These are phyloP conservation scores for Rosa multiflora DNA, from an alignment of 306 rosid genomes.

Conservation along the genomic window DNA sequence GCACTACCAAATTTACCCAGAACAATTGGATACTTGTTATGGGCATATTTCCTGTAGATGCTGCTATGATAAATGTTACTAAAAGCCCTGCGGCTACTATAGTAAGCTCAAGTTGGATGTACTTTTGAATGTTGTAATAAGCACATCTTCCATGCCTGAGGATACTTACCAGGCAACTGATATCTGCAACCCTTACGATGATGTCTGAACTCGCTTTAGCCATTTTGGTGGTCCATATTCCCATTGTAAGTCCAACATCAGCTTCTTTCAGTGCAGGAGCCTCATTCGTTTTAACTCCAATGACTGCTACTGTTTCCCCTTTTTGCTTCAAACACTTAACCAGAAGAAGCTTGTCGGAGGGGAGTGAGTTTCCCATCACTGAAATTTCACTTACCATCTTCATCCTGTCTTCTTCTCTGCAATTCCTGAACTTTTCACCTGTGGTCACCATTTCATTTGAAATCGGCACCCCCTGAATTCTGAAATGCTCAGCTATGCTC, in stretches of 20 bases:
- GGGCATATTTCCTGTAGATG: neutral
- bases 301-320: constrained; percentile 3
- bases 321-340: constrained; percentile 13
- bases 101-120: constrained; percentile 12
- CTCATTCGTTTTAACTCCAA: constrained; percentile 1
- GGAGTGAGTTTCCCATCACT: neutral
- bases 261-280: constrained; percentile 17
- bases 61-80: neutral
- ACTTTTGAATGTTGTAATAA: constrained; percentile 23
- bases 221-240: neutral
- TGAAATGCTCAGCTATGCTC: neutral
- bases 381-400: neutral
- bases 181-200: neutral
- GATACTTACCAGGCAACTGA: neutral
- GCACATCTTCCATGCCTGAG: constrained; percentile 2
- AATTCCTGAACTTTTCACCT: neutral
- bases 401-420: neutral
- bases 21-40: neutral
- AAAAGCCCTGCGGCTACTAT: neutral
- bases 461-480: neutral
- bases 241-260: constrained; percentile 12
- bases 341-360: constrained; percentile 11
- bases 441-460: neutral
- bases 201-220: neutral
- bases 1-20: constrained; percentile 2